These are phyloP conservation scores for Boletus sp. DNA, from an alignment of 768 basidiomycete genomes.

Conservation along the genomic window DNA sequence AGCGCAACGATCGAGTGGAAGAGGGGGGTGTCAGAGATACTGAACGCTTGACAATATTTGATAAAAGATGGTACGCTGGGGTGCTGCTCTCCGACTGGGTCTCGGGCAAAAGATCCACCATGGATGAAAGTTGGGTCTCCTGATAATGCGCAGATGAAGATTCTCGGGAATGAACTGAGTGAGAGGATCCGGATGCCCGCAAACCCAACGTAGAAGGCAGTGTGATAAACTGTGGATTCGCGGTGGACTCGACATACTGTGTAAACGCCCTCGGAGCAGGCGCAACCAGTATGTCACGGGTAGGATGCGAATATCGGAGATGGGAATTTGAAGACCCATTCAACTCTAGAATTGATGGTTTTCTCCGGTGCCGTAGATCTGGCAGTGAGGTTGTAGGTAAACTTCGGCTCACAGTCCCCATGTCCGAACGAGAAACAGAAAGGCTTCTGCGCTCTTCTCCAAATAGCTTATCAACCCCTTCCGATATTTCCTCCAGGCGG, in stretches of 20 bases:
- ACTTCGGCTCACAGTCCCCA: conserved; percentile 41
- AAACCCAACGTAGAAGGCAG: conserved; percentile 74
- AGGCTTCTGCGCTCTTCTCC: conserved; percentile 23
- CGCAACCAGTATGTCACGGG: conserved; percentile 55
- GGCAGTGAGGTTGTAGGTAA: conserved; percentile 40
- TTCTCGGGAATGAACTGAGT: conserved; percentile 16
- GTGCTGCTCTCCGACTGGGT: conserved; percentile 44
- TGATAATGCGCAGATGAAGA: not conserved
- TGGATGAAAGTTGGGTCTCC: not conserved
- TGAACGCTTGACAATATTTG: conserved; percentile 48
- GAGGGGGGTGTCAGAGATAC: conserved; percentile 27
- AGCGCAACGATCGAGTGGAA: conserved; percentile 31
- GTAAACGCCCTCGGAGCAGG: conserved; percentile 76
- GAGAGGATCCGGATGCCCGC: conserved; percentile 38
- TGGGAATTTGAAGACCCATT: conserved; percentile 31
- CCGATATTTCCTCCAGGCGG: conserved; percentile 63
- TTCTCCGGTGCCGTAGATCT: conserved; percentile 36
- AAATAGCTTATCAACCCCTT: conserved; percentile 61
- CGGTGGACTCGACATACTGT: conserved; percentile 62
- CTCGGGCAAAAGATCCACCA: conserved; percentile 32
- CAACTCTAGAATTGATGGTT: conserved; percentile 47
- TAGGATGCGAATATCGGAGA: conserved; percentile 50
- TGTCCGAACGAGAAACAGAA: conserved; percentile 7
- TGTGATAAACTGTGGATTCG: conserved; percentile 50
- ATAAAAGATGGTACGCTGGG: conserved; percentile 62